Base-by-base conservation (phyloP, 1,284 basidiomycete species). In the Rhodotorula sp. region DNA sequence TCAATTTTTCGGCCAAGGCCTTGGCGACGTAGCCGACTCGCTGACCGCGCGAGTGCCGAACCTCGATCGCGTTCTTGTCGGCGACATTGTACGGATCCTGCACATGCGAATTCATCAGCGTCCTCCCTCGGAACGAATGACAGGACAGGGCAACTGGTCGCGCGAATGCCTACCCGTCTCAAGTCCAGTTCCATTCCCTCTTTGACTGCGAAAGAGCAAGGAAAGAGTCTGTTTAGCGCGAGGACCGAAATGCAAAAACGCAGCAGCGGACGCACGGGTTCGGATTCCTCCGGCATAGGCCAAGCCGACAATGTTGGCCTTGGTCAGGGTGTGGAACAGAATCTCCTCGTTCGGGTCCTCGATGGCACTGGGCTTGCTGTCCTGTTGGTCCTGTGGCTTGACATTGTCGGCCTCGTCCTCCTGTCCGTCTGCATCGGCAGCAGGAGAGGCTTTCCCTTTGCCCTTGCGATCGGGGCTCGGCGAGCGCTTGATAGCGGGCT, bases 1-100 rank as follows among this genome's bases (percentile, higher is more conserved):
- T 54, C 15, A 76, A 30, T 0, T 61, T 22, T 2, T 30, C 57
- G 3, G 75, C 58, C 8, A 70, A 55, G 12, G 7, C 26, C 53
- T 67, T 72, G 18, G 59, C 26, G 6, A 74, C 37, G 57, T 56
- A 63, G 17, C 75, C 75, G 55, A 76, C 66, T 26, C 69, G 64
- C 7, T 56, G 53, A 1, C 75, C 75, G n/a, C 61, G 53, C 14
- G 55, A 37, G 20, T 72, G 65, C 8, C 75, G 57, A 0, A 72
- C 75, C 30, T 70, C 75, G 37, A 74, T 71, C 15, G 75, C 72
- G 59, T 76, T 72, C 33, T 53, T 57, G 67, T 75, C 73, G 29
- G 54, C 44, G 4, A 70, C 51, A 61, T 75, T 75, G 64, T 60
- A 44, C 22, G 64, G 67, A 44, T 75, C 73, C 73, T 75, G 65